Conservation (phyloP, 2,329 filamentous ascomycete genomes). For the Epichloe sibirici region DNA sequence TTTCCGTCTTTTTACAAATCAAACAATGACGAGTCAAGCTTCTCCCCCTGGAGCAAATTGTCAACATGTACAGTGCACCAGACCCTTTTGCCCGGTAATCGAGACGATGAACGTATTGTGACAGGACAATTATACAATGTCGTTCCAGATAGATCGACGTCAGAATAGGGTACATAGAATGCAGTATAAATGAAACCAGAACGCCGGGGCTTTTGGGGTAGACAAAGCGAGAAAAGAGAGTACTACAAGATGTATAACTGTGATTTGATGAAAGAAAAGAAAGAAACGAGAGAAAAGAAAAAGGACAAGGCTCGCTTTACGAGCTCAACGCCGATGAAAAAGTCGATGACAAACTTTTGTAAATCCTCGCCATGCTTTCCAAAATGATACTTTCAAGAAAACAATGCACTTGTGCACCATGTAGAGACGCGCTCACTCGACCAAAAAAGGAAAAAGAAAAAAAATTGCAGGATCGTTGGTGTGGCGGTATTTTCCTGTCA, state of each 20-base stretch:
- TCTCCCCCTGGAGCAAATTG: not conserved
- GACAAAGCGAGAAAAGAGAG: not conserved
- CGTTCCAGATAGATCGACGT: not conserved
- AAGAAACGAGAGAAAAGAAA: not conserved
- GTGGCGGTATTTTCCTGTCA: not conserved
- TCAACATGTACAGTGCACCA: not conserved
- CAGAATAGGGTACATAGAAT: not conserved
- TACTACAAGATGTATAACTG: not conserved
- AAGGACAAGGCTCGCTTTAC: not conserved
- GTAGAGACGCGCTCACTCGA: not conserved
- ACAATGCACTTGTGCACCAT: not conserved
- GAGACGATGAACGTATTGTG: not conserved
- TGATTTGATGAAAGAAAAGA: not conserved
- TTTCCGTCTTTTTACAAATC: not conserved
- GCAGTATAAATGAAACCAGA: not conserved
- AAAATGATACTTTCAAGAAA: conserved; percentile 15
- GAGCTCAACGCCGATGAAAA: conserved; percentile 15
- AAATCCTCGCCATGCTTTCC: conserved; percentile 22
- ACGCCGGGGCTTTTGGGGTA: not conserved
- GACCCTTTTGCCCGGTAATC: not conserved
- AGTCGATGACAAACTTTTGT: conserved; percentile 13
- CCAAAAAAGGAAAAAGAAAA: conserved; percentile 3
- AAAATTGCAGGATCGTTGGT: not conserved
- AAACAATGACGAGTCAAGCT: not conserved
- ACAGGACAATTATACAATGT: not conserved